Base-by-base conservation (phyloP, 2,329 filamentous ascomycete species). In the Beauveria medogensis region DNA sequence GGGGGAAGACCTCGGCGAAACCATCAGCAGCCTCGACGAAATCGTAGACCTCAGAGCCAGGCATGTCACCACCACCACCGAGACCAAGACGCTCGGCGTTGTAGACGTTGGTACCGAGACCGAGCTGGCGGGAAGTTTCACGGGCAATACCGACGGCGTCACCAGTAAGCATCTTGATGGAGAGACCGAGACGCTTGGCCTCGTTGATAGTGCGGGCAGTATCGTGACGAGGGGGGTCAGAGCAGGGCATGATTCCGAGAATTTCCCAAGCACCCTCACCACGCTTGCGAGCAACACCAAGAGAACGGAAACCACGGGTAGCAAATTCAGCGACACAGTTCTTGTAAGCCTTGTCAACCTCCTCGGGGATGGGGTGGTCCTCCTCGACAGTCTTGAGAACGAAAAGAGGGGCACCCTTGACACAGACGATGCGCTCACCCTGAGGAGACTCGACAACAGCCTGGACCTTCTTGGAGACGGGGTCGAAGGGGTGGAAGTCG, bases 111-210 rank as follows among this genome's bases (percentile, higher is more conserved):
- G 91, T 94, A 70, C 91, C 91, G 63, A 96, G 87, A 80, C 91
- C 91, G 66, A 96, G 88, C 77, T 94, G 90, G 70, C 91, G 90
- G 59, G 91, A 94, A 68, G 91, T 95, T 77, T 96, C 91, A 79
- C 90, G 88, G 69, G 91, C 91, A 74, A 96, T 96, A 75, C 91
- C 92, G 72, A 96, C 91, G 67, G 92, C 91, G 73, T 96, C 91
- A 83, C 91, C 91, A 77, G 92, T 96, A 78, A 96, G 84, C 91
- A 96, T 96, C 83, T 96, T 96, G 78, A 96, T 92, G 67, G 89
- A 92, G 64, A 96, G 82, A 81, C 91, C 91, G 62, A 96, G 85
- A 65, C 80, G 83, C 82, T 94, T 93, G 71, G 91, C 91, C 77
- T 96, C 91, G 74, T 90, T 88, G 78, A 96, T 90, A 64, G 92